Base-by-base conservation (phyloP, 2,329 filamentous ascomycete genomes). In the Cordyceps tenuipes region DNA sequence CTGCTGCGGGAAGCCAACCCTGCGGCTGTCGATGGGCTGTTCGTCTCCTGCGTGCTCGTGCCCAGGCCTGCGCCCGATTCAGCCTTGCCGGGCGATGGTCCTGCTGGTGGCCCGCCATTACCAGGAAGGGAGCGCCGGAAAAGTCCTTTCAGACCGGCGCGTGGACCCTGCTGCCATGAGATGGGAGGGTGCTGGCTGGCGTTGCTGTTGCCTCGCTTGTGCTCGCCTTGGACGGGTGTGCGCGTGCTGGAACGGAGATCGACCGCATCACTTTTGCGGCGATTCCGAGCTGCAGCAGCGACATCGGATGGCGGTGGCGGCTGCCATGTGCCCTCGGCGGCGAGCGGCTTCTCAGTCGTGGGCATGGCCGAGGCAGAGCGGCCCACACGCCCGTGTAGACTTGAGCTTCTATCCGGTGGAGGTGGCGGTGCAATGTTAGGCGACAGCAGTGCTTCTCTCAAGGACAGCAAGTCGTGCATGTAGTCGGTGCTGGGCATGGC, bases 321-420 rank as follows among this genome's bases (percentile, higher is more conserved):
- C 26, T 68, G 64, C 46, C 59, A 61, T 1, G 59, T 61, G 13
- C 52, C 52, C 23, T 57, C 59, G 3, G 47, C 47, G 5, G 59
- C 59, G 26, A 61, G 59, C 12, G 59, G 59, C 39, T 61, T 61
- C n/a, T 50, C 47, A 15, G 13, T n/a, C 3, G 61, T 56, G 48
- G 66, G 62, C 61, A 62, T 62, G 52, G 61, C 65, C 60, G 65
- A 67, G 6, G 68, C 66, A 1, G 70, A 69, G 19, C 75, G 75
- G 0, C 76, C 79, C 9, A 4, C 34, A 39, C 73, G 75, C 2
- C 79, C 78, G 55, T 80, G 75, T 3, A 84, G 68, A 64, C 82
- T 85, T 4, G 81, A 84, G 54, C 79, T 73, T 13, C 82, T 72
- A 53, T 80, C 71, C 0, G 82, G 81, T 2, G 79, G 75, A 0